phyloP scores from a whole-genome alignment of 2,329 filamentous ascomycete genomes.

The Fusarium chaquense region DNA sequence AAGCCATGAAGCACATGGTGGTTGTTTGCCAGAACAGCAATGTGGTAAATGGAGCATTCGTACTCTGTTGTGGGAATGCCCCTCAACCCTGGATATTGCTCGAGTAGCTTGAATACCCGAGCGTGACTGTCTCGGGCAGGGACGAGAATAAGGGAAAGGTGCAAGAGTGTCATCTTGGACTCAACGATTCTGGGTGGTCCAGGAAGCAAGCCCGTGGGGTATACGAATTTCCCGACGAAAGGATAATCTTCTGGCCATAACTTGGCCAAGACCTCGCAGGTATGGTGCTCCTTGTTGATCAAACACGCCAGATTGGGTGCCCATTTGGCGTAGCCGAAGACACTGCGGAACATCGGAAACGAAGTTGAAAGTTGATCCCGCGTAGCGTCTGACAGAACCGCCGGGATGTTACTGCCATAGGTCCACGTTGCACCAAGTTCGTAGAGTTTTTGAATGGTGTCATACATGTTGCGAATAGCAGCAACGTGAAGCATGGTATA shows the following conservation, averaged over 20 bases:
- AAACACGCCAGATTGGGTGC: neutral
- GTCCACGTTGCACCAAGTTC: neutral
- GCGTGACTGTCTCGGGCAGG: accelerated
- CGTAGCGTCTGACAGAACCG: neutral
- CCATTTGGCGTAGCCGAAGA: neutral
- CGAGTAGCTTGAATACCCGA: neutral
- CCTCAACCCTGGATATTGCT: neutral
- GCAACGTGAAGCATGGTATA: conserved; percentile 23
- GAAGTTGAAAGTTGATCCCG: neutral
- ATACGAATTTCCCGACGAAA: neutral
- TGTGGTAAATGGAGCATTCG: conserved; percentile 8
- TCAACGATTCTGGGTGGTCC: neutral
- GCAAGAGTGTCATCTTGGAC: neutral
- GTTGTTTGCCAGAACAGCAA: conserved; percentile 12
- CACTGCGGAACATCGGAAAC: neutral
- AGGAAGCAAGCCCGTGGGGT: neutral
- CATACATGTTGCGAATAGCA: neutral
- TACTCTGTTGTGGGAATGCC: neutral
- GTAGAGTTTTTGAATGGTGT: neutral
- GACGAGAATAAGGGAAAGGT: neutral
- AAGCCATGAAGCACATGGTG: neutral
- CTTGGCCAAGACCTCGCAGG: neutral
- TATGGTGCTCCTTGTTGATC: neutral
- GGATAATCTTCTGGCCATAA: neutral
- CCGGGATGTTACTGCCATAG: neutral